Evolutionary conservation across 306 rosid genomes (phyloP).

Genomic region (Betula pendula): DNA sequence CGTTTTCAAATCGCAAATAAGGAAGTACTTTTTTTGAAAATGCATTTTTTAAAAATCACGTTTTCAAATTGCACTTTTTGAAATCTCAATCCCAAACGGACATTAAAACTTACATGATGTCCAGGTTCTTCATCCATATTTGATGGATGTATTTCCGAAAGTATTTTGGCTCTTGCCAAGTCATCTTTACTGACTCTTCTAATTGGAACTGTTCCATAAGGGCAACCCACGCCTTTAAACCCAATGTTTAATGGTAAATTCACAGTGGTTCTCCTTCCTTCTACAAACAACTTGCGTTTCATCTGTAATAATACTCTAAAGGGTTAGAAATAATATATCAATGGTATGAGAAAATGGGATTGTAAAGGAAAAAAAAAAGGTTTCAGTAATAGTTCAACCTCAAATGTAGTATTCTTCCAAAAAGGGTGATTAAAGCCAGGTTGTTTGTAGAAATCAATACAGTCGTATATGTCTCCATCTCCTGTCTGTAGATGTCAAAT

Average conservation of each 20-base stretch:
- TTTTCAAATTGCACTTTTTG: rapidly evolving
- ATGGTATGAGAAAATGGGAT: too few relatives aligned
- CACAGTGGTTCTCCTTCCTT: neutral
- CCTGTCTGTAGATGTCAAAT: neutral
- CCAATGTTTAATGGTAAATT: neutral
- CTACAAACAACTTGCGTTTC: too few relatives aligned
- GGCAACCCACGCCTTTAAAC: neutral
- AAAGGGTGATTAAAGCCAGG: neutral
- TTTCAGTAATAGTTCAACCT: neutral
- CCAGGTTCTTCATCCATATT: neutral
- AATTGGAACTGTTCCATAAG: neutral
- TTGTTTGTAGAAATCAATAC: neutral
- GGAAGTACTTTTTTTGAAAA: too few relatives aligned
- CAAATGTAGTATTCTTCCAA: neutral
- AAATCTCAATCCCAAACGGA: too few relatives aligned
- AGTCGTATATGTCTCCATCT: neutral
- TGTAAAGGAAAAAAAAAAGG: neutral
- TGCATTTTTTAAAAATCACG: too few relatives aligned
- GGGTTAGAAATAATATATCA: neutral
- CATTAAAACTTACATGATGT: neutral
- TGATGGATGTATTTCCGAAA: neutral
- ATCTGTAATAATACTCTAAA: neutral
- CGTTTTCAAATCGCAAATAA: too few relatives aligned
- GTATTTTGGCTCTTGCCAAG: too few relatives aligned
- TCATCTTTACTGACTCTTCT: neutral